Evolutionary conservation across 306 rosid genomes (phyloP), one percentile per base, ranked within the genome.

Genomic region (Vigna radiata): DNA sequence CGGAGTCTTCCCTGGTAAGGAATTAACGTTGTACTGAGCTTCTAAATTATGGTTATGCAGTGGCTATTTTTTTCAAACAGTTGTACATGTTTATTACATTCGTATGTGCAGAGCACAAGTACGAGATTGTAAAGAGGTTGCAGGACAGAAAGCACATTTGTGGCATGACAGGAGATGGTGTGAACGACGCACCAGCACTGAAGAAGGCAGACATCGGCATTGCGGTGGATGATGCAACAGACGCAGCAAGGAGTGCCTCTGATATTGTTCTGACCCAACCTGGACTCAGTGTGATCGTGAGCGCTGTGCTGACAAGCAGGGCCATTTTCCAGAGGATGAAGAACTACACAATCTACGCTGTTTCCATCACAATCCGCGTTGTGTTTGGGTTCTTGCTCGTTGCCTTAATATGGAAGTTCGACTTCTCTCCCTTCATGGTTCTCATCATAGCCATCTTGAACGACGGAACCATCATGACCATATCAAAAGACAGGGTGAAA

Each of bases 271-370:
- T 92, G 71, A 92, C 97, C 0, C 89, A 92, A 81, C 96, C 97
- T 33, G 97, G 97, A 13, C 77, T 92, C 44, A 90, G 97, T 74
- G 97, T 92, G 73, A 92, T 92, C 25, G 83, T 92, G 54, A 81
- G 96, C 72, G 97, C 97, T 2, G 96, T 92, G 36, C 72, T 92
- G 78, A 92, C 97, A 53, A 92, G 97, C 79, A 88, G 96, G 74
- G 96, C 97, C 65, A 92, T 92, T 84, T 92, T 92, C 84, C 97
- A 92, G 58, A 92, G 97, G 83, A 92, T 92, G 97, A 92, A 92
- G 85, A 92, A 92, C 88, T 92, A 92, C 77, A 92, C 97, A 23
- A 92, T 92, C 75, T 92, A 92, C 68, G 97, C 96, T 7, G 97
- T 92, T 73, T 92, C 97, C 71, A 90, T 92, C 70, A 92, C 97